A percentile compares a stretch with the other conserved stretches of the same genome.
These are phyloP conservation scores for Plantago ovata DNA, from an alignment of 257 asterid genomes.

Conservation along the genomic window DNA sequence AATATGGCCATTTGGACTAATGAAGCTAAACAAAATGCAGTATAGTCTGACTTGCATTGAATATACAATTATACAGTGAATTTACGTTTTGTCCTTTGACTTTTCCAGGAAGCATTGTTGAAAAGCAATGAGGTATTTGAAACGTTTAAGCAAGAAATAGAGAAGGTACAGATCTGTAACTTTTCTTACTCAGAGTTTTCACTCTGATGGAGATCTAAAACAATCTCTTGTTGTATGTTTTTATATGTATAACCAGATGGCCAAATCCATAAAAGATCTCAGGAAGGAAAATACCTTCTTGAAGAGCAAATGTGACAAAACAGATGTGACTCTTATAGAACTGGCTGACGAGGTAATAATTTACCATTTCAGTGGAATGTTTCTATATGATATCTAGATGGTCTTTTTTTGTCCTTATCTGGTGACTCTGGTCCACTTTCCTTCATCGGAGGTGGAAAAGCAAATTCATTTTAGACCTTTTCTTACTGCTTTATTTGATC, in stretches of 20 bases:
- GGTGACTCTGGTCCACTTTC: no score
- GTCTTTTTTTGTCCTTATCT: neutral
- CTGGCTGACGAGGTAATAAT: slow-evolving; percentile 88
- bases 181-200: slow-evolving; percentile 6
- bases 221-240: slow-evolving; percentile 4
- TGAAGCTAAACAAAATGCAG: neutral
- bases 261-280: slow-evolving; percentile 82
- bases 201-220: slow-evolving; percentile 4
- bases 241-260: slow-evolving; percentile 55
- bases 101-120: slow-evolving; percentile 82
- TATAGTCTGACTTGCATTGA: slow-evolving; percentile 1
- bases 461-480: no score
- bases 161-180: slow-evolving; percentile 53
- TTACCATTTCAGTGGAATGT: neutral
- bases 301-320: slow-evolving; percentile 74
- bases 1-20: neutral
- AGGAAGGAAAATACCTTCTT: slow-evolving; percentile 82
- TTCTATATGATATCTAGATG: neutral
- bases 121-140: slow-evolving; percentile 98
- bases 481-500: no score
- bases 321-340: slow-evolving; percentile 82
- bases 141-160: slow-evolving; percentile 92
- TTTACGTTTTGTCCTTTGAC: neutral
- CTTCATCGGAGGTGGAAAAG: no score
- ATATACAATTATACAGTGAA: neutral